phyloP scores from a whole-genome alignment of 2,329 filamentous ascomycete genomes.

The Scopulariopsis brevicaulis region DNA sequence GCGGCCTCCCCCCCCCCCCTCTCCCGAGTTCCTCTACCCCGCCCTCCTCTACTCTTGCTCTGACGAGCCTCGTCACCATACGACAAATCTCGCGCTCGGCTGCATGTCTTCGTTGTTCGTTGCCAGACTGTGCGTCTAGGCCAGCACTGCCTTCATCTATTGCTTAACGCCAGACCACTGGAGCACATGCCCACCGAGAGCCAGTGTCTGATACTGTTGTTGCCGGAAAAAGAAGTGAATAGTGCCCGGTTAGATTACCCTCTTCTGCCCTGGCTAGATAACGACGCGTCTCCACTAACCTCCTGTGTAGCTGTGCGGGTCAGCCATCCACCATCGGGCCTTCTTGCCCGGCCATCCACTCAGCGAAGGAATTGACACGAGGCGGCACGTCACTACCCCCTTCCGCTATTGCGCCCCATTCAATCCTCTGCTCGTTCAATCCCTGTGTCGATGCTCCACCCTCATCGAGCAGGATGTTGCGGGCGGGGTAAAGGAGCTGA shows the following conservation, averaged over 20 bases:
- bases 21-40: background rate
- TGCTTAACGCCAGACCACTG: conserved; percentile 19
- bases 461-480: conserved; percentile 1
- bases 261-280: conserved; percentile 20
- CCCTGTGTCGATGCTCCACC: conserved; percentile 11
- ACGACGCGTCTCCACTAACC: conserved; percentile 18
- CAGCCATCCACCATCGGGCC: background rate
- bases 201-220: conserved; percentile 14
- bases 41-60: background rate
- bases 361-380: conserved; percentile 19
- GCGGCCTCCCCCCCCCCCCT: background rate
- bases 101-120: conserved; percentile 3
- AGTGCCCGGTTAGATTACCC: conserved; percentile 20
- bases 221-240: conserved; percentile 21
- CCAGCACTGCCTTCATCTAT: conserved; percentile 14
- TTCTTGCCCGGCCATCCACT: conserved; percentile 20
- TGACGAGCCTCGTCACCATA: background rate
- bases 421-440: conserved; percentile 20
- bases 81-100: background rate
- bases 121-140: background rate
- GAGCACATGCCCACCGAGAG: conserved; percentile 19
- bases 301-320: background rate
- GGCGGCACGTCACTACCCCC: conserved; percentile 20
- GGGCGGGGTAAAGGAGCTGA: conserved; percentile 4
- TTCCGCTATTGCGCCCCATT: conserved; percentile 19